Evolutionary conservation across 1,284 basidiomycete genomes (phyloP).

Genomic region (Ganoderma resinaceum): DNA sequence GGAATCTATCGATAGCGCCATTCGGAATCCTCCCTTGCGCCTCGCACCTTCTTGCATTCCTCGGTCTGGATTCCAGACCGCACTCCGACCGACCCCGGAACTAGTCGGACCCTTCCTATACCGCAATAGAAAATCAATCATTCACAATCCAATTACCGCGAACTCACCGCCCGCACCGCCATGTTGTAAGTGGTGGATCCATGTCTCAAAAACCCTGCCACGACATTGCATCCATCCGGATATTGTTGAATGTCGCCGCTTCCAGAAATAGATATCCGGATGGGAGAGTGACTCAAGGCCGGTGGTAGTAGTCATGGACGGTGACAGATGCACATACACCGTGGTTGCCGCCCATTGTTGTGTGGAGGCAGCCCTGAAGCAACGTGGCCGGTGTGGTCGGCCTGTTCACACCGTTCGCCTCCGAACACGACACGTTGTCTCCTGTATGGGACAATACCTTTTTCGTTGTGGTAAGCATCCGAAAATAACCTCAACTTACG

Average conservation of each 20-base stretch:
- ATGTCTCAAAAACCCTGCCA: not conserved
- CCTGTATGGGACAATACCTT: not conserved
- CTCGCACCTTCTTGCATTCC: conserved; percentile 3
- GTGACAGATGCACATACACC: conserved; percentile 29
- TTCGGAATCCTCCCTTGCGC: conserved; percentile 7
- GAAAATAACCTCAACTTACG: not conserved
- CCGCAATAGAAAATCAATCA: conserved; percentile 12
- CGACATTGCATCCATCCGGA: conserved; percentile 3
- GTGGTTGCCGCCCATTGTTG: conserved; percentile 21
- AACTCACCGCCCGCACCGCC: conserved; percentile 3
- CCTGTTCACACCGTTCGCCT: conserved; percentile 23
- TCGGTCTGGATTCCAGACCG: not conserved
- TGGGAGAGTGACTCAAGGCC: not conserved
- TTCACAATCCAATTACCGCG: conserved; percentile 9
- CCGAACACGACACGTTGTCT: not conserved
- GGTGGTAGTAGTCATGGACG: conserved; percentile 11
- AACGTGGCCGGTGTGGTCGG: conserved; percentile 30
- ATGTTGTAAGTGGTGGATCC: not conserved
- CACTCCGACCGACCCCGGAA: not conserved
- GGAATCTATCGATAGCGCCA: conserved; percentile 15
- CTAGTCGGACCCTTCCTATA: not conserved
- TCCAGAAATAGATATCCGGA: conserved; percentile 5
- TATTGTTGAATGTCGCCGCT: conserved; percentile 2
- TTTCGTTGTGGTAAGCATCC: not conserved
- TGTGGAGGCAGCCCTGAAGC: conserved; percentile 19